phyloP scores from a whole-genome alignment of 371 early-diverging fungal species.

The Caulochytrium protostelioides region DNA sequence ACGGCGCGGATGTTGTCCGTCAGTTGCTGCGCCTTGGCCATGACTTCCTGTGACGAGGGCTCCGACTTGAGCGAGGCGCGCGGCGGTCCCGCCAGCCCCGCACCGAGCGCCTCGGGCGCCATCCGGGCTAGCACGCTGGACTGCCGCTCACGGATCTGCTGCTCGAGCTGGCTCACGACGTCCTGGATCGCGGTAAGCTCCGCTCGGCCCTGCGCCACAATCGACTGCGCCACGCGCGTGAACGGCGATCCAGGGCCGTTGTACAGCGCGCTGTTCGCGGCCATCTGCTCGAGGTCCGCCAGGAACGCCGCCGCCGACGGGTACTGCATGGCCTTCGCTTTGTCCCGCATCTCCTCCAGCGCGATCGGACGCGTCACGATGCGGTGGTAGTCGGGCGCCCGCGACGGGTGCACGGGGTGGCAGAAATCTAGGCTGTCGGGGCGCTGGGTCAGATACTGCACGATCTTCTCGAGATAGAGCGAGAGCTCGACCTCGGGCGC shows the following conservation, averaged over 20 bases:
- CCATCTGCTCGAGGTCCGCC: slow-evolving; percentile 14
- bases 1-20: too few relatives aligned
- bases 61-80: too few relatives aligned
- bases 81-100: too few relatives aligned
- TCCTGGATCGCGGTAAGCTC: too few relatives aligned
- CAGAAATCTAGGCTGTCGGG: slow-evolving; percentile 15
- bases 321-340: slow-evolving; percentile 10
- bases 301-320: slow-evolving; percentile 9
- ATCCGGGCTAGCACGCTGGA: too few relatives aligned
- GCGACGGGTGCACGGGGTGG: slow-evolving; percentile 9
- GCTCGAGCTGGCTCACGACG: neutral
- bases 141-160: too few relatives aligned
- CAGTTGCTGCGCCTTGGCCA: too few relatives aligned
- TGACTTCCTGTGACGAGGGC: too few relatives aligned
- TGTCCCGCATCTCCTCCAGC: slow-evolving; percentile 18
- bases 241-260: slow-evolving; percentile 12
- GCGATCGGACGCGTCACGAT: slow-evolving; percentile 16
- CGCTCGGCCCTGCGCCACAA: slow-evolving; percentile 2
- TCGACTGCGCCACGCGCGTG: slow-evolving; percentile 3
- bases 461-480: slow-evolving; percentile 9
- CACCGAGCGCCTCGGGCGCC: too few relatives aligned
- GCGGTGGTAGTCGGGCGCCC: slow-evolving; percentile 17
- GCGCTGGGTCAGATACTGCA: slow-evolving; percentile 9
- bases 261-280: slow-evolving; percentile 13
- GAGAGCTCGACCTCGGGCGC: slow-evolving; percentile 8